Base-by-base conservation (phyloP, 2,329 filamentous ascomycete species). In the Stagonosporopsis chrysanthemi region DNA sequence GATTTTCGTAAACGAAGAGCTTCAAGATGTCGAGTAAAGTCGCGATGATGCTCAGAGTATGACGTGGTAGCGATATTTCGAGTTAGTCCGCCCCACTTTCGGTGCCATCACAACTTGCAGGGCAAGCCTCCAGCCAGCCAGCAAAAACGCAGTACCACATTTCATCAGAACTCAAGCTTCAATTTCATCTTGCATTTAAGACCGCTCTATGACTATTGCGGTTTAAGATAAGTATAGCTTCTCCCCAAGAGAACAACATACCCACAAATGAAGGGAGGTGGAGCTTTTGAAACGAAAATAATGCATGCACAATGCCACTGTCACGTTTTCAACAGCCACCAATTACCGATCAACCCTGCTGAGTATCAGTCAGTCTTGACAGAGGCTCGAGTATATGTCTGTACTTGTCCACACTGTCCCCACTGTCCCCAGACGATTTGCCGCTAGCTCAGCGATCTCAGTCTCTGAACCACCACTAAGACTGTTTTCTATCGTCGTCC, bases 41-140 rank as follows among this genome's bases (percentile, higher is more conserved):
- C 36, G 41, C 28, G 23, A 41, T 41, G 36, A 53, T 53, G 50
- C 50, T 47, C 22, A 14, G 22, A 43, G 36, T 53, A 53, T 53
- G 50, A 47, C 43, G 50, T 53, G 50, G 35, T 53, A 28, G 41
- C 24, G 33, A 38, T 33, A 8, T 38, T 24, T 45, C 7, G 19
- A 19, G 29, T 45, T 52, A 52, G 48, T 15, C 31, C 14, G 33
- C 48, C 48, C 48, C 48, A 52, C 48, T 39, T 52, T 38, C 39
- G 48, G 19, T 40, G 6, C 19, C 6, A 38, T 38, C 14, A 33
- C 31, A 33, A 33, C 31, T 8, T 38, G 35, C 35, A 36, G 35
- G n/a, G 17, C 35, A 38, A 22, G n/a, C 19, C n/a, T 38, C 17
- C 12, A 33, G 15, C 31, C 31, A 33, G 3, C 31, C 12, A 33